Evolutionary conservation across 768 basidiomycete genomes (phyloP).

Genomic region (Kwoniella pini): DNA sequence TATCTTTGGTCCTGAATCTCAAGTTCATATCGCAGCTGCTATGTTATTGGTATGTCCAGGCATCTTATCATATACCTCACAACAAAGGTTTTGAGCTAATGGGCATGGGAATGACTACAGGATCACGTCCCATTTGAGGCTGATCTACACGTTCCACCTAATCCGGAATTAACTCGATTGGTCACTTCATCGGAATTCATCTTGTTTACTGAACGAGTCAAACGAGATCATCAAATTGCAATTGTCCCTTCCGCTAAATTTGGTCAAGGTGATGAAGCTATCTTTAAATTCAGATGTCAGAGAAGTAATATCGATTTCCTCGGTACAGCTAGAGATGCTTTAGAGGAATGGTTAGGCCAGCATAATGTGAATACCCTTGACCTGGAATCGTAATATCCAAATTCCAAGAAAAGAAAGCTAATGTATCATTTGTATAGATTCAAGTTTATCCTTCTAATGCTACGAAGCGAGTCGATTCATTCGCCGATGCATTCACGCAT

Average conservation of each 20-base stretch:
- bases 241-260: slow-evolving; percentile 79
- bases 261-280: slow-evolving; percentile 69
- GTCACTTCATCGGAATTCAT: slow-evolving; percentile 78
- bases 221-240: slow-evolving; percentile 89
- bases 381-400: too few relatives aligned
- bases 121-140: slow-evolving; percentile 97
- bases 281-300: slow-evolving; percentile 95
- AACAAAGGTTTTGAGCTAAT: too few relatives aligned
- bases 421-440: slow-evolving; percentile 18
- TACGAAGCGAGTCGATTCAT: slow-evolving; percentile 86
- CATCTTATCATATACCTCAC: not conserved
- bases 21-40: slow-evolving; percentile 92
- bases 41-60: slow-evolving; percentile 75
- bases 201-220: slow-evolving; percentile 83
- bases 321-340: slow-evolving; percentile 81
- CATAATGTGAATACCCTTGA: slow-evolving; percentile 67
- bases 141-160: slow-evolving; percentile 85
- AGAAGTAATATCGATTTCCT: slow-evolving; percentile 92
- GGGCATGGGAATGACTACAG: too few relatives aligned
- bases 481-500: slow-evolving; percentile 92
- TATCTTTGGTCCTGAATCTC: slow-evolving; percentile 96
- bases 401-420: not conserved
- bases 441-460: slow-evolving; percentile 39
- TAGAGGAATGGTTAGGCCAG: slow-evolving; percentile 84
- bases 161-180: slow-evolving; percentile 72